A percentile compares a stretch with the other conserved stretches of the same genome.
phyloP scores from a whole-genome alignment of 163 green algal genomes.

The Scenedesmus sp. region DNA sequence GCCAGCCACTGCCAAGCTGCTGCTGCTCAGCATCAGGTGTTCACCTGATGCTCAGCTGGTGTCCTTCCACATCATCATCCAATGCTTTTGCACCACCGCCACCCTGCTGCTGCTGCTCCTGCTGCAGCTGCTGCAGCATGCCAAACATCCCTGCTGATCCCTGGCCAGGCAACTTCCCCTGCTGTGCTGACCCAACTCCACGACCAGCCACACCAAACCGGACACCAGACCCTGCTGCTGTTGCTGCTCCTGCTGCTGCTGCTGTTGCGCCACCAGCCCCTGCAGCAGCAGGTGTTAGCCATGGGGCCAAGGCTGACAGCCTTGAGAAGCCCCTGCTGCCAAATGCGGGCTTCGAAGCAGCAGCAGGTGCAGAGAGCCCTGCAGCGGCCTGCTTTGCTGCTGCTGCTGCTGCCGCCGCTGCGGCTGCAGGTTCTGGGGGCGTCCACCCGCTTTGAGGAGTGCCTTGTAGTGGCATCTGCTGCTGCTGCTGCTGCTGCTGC shows the following conservation, averaged over 20 bases:
- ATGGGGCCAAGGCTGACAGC: background rate
- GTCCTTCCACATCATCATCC: background rate
- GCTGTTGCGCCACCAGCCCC: background rate
- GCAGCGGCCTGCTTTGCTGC: background rate
- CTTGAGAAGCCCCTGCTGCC: background rate
- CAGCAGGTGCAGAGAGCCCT: background rate
- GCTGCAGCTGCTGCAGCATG: conserved; percentile 15
- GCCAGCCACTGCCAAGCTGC: too few relatives aligned
- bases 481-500: background rate
- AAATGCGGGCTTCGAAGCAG: background rate
- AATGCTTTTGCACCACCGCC: background rate
- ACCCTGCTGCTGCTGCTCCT: background rate
- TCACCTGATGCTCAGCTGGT: conserved; percentile 2
- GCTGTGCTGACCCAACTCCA: background rate
- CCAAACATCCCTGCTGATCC: background rate
- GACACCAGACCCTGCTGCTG: background rate
- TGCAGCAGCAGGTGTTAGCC: background rate
- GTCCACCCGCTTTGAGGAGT: background rate
- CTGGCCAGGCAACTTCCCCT: background rate
- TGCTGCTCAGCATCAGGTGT: background rate
- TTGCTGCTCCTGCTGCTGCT: background rate
- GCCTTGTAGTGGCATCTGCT: background rate
- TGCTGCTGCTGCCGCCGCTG: background rate
- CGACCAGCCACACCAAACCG: background rate
- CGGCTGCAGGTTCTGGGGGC: background rate